Percentiles rank a stretch among this genome's conserved stretches.
phyloP scores from a whole-genome alignment of 2,329 filamentous ascomycete species.

The Colletotrichum agaves region DNA sequence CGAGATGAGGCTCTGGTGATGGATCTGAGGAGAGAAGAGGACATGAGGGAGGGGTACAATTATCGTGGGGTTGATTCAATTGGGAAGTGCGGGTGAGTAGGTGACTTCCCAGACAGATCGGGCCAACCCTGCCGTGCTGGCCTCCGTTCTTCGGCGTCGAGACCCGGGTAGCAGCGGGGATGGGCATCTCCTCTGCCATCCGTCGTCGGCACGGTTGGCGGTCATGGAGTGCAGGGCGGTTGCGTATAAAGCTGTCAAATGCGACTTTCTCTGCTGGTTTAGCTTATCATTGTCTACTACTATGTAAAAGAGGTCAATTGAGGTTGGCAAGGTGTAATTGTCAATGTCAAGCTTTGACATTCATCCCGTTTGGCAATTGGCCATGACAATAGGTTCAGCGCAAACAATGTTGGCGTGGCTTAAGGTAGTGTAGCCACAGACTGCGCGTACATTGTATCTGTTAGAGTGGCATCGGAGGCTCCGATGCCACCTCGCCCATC shows the following conservation, averaged over 20 bases:
- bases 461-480: slow-evolving; percentile 5
- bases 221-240: neutral
- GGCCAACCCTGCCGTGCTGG: slow-evolving; percentile 25
- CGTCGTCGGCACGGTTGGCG: neutral
- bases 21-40: slow-evolving; percentile 32
- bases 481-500: neutral
- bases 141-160: slow-evolving; percentile 37
- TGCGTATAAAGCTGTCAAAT: slow-evolving; percentile 2
- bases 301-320: fast-evolving
- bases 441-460: slow-evolving; percentile 9
- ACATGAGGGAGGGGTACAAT: slow-evolving; percentile 26
- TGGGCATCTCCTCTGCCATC: neutral
- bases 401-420: neutral
- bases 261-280: neutral
- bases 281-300: neutral
- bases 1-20: slow-evolving; percentile 35
- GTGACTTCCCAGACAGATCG: slow-evolving; percentile 17
- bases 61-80: slow-evolving; percentile 6
- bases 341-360: too few species aligned
- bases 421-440: neutral
- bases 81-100: neutral
- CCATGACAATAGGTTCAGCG: neutral
- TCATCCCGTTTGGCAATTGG: neutral
- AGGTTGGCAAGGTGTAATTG: neutral
- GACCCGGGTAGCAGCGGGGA: slow-evolving; percentile 25